Evolutionary conservation across 129 eudicot genomes (phyloP).

Genomic region (Flaveria brownii): DNA sequence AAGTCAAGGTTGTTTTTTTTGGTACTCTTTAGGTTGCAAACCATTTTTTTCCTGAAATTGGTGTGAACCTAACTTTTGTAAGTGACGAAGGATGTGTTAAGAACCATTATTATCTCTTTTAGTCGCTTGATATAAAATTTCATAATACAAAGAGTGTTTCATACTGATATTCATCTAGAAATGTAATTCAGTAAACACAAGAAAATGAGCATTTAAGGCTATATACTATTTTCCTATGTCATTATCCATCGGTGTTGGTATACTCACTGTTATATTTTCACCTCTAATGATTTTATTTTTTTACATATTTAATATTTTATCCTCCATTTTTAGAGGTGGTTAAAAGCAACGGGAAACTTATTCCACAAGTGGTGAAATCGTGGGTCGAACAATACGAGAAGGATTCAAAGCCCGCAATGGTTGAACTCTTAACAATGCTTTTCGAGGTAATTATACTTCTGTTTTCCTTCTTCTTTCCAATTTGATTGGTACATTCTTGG

Average conservation of each 20-base stretch:
- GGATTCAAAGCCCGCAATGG: constrained; percentile 77
- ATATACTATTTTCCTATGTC: neutral
- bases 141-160: neutral
- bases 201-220: neutral
- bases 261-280: neutral
- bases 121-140: neutral
- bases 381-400: constrained; percentile 87
- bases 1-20: constrained; percentile 16
- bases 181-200: neutral
- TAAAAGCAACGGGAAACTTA: constrained; percentile 67
- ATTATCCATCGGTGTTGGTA: neutral
- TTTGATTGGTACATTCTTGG: neutral
- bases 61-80: neutral
- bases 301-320: neutral
- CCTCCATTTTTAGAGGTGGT: constrained; percentile 53
- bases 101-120: neutral
- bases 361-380: constrained; percentile 69
- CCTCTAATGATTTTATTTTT: neutral
- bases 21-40: neutral
- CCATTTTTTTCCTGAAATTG: neutral
- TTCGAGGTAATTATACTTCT: constrained; percentile 67
- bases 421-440: constrained; percentile 73
- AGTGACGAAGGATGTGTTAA: neutral
- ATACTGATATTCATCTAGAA: neutral
- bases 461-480: neutral